Conservation (phyloP, 2,329 filamentous ascomycete species). For the Emergomyces orientalis region DNA sequence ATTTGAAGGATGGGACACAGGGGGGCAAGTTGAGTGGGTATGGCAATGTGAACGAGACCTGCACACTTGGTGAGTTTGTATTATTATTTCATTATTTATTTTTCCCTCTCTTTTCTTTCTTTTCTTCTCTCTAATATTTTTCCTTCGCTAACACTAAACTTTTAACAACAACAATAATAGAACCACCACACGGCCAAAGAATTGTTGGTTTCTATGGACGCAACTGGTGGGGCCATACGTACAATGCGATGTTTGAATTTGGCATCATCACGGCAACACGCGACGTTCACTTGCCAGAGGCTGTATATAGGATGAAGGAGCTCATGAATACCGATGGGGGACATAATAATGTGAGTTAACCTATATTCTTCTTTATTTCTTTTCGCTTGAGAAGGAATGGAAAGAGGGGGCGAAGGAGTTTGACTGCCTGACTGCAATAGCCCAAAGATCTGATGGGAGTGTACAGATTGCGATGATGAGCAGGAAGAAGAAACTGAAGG, state of each 20-base stretch:
- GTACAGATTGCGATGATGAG: background rate
- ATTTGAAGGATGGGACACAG: slow-evolving; percentile 19
- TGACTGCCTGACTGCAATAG: background rate
- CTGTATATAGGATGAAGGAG: slow-evolving; percentile 36
- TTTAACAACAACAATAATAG: background rate
- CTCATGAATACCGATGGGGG: slow-evolving; percentile 19
- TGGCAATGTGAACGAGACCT: background rate
- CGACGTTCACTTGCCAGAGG: slow-evolving; percentile 30
- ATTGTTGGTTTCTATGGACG: slow-evolving; percentile 42
- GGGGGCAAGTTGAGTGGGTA: slow-evolving; percentile 15
- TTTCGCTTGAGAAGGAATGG: background rate
- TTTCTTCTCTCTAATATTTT: background rate
- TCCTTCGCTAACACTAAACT: background rate
- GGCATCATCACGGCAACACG: slow-evolving; percentile 41
- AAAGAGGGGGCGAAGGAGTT: background rate
- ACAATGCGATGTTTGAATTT: slow-evolving; percentile 31
- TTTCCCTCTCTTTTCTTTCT: background rate
- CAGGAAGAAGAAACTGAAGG: background rate
- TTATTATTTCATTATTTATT: too few relatives aligned
- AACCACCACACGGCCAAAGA: slow-evolving; percentile 28
- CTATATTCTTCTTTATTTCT: background rate
- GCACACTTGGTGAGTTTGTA: slow-evolving; percentile 1
- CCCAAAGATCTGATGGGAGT: background rate
- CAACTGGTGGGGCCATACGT: slow-evolving; percentile 22
- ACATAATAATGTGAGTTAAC: background rate